A percentile compares a stretch with the other conserved stretches of the same genome.
Evolutionary conservation across 2,329 filamentous ascomycete species (phyloP).

Genomic region (Paracoccidioides brasiliensis): DNA sequence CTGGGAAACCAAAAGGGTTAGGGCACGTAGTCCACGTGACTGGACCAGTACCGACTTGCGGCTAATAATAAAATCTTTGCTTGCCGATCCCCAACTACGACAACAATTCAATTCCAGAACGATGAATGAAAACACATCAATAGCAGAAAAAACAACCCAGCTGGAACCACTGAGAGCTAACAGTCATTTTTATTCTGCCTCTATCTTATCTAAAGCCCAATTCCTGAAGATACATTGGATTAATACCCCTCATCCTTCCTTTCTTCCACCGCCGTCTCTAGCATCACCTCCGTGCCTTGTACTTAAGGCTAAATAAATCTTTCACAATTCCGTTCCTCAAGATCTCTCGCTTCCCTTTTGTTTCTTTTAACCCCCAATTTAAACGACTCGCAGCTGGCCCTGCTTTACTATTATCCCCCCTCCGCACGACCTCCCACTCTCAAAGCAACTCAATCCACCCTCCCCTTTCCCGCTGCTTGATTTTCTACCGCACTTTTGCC

Average conservation of each 20-base stretch:
- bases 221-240: not conserved
- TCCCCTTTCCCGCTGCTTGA: constrained; percentile 1
- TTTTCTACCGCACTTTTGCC: constrained; percentile 33
- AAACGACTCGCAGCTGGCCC: constrained; percentile 47
- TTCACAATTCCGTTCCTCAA: constrained; percentile 13
- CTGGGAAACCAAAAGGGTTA: not conserved
- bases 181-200: not conserved
- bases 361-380: constrained; percentile 20
- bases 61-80: not conserved
- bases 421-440: not conserved
- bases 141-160: not conserved
- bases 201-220: not conserved
- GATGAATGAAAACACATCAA: not conserved
- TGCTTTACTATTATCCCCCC: constrained; percentile 36
- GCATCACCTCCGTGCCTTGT: constrained; percentile 27
- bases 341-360: constrained; percentile 25
- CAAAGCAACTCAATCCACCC: constrained; percentile 1
- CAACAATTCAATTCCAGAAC: not conserved
- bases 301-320: not conserved
- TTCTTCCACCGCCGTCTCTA: constrained; percentile 9
- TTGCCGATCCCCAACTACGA: not conserved
- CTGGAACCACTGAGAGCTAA: not conserved
- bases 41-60: not conserved
- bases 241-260: constrained; percentile 11
- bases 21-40: not conserved